Conservation (phyloP, 176 grass and related monocot genomes). For the Aegilops longissima region DNA sequence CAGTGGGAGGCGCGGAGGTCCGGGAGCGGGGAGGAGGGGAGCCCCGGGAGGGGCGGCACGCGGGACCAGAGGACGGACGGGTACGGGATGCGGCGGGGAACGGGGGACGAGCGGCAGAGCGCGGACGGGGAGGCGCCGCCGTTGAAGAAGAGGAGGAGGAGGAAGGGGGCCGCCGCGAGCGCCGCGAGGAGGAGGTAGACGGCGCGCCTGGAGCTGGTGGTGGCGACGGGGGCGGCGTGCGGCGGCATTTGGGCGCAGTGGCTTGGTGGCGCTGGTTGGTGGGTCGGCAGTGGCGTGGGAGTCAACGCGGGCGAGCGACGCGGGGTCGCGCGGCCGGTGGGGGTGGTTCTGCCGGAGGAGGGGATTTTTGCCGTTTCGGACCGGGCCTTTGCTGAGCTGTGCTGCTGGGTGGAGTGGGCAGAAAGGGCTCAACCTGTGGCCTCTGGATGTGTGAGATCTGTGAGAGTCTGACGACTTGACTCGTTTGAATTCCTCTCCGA, state of each 20-base stretch:
- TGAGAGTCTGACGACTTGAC: no score
- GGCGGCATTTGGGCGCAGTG: conserved; percentile 18
- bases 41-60: conserved; percentile 46
- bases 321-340: neutral
- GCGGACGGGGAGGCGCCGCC: conserved; percentile 9
- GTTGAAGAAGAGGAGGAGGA: conserved; percentile 28
- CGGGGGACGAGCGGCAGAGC: conserved; percentile 24
- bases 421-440: no score
- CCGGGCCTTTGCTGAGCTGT: neutral
- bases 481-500: no score
- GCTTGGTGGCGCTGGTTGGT: neutral
- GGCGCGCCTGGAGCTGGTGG: neutral
- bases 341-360: neutral
- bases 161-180: conserved; percentile 30
- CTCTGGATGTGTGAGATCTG: no score
- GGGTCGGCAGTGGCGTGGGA: neutral
- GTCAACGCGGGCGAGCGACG: conserved; percentile 11
- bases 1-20: conserved; percentile 64
- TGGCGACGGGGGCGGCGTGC: neutral
- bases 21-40: conserved; percentile 42
- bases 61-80: conserved; percentile 64
- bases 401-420: neutral
- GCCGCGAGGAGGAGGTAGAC: conserved; percentile 35
- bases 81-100: conserved; percentile 46
- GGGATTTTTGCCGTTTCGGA: neutral